A percentile compares a stretch with the other conserved stretches of the same genome.
phyloP scores from a whole-genome alignment of 805 yeast genomes.

The Clavispora vitiphila region DNA sequence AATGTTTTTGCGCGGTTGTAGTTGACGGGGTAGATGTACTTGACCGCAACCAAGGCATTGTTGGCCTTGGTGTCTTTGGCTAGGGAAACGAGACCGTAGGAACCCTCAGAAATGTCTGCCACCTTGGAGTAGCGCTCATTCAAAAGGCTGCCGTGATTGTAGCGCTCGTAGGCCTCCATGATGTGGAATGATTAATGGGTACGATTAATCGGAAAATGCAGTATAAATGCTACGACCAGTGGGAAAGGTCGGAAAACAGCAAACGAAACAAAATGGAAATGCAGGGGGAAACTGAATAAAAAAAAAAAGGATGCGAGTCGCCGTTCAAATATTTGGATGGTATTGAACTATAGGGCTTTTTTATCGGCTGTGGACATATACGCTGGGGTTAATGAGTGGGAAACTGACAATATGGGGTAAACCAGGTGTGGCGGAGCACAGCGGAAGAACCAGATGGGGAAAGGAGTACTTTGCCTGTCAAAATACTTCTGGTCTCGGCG shows the following conservation, averaged over 20 bases:
- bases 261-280: background rate
- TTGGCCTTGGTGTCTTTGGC: constrained; percentile 61
- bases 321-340: background rate
- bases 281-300: background rate
- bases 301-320: too few relatives aligned
- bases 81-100: constrained; percentile 86
- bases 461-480: too few relatives aligned
- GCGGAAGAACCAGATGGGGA: too few relatives aligned
- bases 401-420: background rate
- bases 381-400: background rate
- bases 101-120: constrained; percentile 81
- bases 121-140: constrained; percentile 62
- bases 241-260: background rate
- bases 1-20: constrained; percentile 24
- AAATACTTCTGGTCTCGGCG: background rate
- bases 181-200: background rate
- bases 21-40: constrained; percentile 66
- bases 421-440: background rate
- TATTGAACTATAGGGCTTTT: background rate
- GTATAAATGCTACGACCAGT: background rate
- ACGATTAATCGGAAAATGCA: background rate
- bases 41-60: constrained; percentile 68
- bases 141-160: constrained; percentile 42
- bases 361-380: background rate
- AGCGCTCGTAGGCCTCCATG: constrained; percentile 38